phyloP scores from a whole-genome alignment of 2,329 filamentous ascomycete species.

The Cryphonectria carpinicola region DNA sequence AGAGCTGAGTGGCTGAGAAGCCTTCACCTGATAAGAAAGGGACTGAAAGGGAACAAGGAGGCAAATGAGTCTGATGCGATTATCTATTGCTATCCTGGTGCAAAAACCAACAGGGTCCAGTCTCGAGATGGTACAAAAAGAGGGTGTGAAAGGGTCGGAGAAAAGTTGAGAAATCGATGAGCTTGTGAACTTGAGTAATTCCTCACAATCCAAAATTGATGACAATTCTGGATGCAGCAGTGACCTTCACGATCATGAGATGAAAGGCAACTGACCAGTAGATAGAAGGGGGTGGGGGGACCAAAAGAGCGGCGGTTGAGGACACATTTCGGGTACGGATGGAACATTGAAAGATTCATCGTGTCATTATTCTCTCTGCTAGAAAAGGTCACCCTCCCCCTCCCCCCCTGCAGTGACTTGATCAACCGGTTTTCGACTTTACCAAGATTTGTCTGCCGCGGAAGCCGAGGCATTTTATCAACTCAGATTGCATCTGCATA shows the following conservation, averaged over 20 bases:
- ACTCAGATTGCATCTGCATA: neutral
- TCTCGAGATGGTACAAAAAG: neutral
- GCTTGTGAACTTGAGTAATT: neutral
- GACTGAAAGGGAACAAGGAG: neutral
- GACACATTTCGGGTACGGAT: neutral
- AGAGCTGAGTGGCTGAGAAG: neutral
- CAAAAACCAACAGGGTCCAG: neutral
- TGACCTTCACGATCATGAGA: neutral
- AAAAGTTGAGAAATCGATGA: neutral
- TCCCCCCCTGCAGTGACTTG: neutral
- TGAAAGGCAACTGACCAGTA: neutral
- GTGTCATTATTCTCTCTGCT: neutral
- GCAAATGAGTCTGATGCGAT: neutral
- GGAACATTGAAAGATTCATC: neutral
- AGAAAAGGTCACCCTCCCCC: no score
- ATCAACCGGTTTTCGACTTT: neutral
- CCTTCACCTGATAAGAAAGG: neutral
- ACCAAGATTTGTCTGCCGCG: neutral
- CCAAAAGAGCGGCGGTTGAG: neutral
- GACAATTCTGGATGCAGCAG: neutral
- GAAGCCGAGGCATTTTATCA: neutral
- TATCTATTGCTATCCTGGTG: neutral
- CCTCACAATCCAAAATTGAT: neutral
- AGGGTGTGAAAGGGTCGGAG: no score
- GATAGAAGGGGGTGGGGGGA: no score